A percentile compares a stretch with the other conserved stretches of the same genome.
Evolutionary conservation across 1,284 basidiomycete species (phyloP).

Genomic region (Ceratorhiza oryzae-sativae): DNA sequence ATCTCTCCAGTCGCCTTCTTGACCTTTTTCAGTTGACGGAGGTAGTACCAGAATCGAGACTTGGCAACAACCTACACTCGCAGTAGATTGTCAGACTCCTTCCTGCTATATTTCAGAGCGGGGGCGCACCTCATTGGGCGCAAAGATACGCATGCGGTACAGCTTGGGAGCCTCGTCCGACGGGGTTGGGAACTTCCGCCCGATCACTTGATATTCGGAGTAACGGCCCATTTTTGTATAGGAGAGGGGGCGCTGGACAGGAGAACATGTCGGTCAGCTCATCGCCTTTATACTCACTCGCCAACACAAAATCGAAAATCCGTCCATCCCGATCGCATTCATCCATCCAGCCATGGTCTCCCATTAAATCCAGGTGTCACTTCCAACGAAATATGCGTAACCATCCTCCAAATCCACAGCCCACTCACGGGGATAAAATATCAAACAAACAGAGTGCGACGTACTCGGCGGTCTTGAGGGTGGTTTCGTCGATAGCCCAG

Average conservation of each 20-base stretch:
- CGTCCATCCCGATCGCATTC: conserved; percentile 1
- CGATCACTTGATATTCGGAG: conserved; percentile 95
- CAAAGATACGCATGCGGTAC: conserved; percentile 99
- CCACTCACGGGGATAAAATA: conserved; percentile 13
- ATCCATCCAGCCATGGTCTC: conserved; percentile 2
- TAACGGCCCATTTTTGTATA: conserved; percentile 54
- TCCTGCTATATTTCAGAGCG: neutral
- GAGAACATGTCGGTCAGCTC: neutral
- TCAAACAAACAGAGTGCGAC: conserved; percentile 23
- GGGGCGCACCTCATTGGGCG: conserved; percentile 79
- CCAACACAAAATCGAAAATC: neutral
- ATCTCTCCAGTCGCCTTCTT: conserved; percentile 99
- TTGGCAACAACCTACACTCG: conserved; percentile 84
- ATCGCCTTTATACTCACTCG: neutral
- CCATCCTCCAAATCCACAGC: neutral
- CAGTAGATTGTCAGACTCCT: no score
- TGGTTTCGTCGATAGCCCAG: conserved; percentile 39
- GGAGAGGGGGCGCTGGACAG: neutral
- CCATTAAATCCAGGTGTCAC: neutral
- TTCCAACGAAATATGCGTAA: neutral
- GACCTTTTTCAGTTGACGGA: conserved; percentile 98
- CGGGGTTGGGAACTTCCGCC: conserved; percentile 96
- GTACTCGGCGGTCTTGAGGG: conserved; percentile 39
- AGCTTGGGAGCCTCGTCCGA: conserved; percentile 93
- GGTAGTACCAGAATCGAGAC: conserved; percentile 99